Evolutionary conservation across 805 yeast genomes (phyloP), one percentile per base, ranked within the genome.

Genomic region (Lipomyces yamadae): DNA sequence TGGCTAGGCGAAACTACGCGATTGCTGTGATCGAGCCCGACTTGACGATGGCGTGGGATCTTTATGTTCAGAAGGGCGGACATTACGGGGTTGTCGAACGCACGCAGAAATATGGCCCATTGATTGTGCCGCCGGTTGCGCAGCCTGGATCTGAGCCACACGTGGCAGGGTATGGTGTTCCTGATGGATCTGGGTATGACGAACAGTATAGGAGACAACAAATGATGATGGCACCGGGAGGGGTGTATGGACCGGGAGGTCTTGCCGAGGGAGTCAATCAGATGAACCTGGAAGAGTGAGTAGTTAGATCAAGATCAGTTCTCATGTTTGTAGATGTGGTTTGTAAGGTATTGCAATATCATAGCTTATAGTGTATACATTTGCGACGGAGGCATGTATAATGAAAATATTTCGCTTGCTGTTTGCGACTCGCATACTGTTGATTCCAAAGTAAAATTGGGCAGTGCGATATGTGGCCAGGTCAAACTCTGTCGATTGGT

Each of bases 1-100:
- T 68, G 18, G 60, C 62, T 18, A 65, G 71, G 13, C 64, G 71
- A 29, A 68, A 68, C 62, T 68, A 68, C 62, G 59, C 70, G 11
- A 63, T 68, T 11, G 65, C 58, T 2, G 50, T 4, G 29, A 48
- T 68, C 48, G 52, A 59, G 13, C 32, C 59, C 7, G 70, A 68
- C 52, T 55, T 55, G 2, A 60, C 67, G 2, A 61, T 65, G 67
- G 58, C 70, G 13, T 68, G 71, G 71, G 63, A 67, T 30, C 42
- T 68, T 42, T 68, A 68, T 42, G 71, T 68, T 37, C 71, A 68
- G 34, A 67, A 58, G 29, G 69, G 63, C 2, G 62, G 56, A 2
- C 39, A 18, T 2, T 65, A 55, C 18, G 64, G 64, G 13, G 30
- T 60, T 5, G 35, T 11, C 11, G 70, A 66, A 15, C 64, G 64